Conservation (phyloP, 495 filamentous ascomycete species). For the Aspergillus leporis region DNA sequence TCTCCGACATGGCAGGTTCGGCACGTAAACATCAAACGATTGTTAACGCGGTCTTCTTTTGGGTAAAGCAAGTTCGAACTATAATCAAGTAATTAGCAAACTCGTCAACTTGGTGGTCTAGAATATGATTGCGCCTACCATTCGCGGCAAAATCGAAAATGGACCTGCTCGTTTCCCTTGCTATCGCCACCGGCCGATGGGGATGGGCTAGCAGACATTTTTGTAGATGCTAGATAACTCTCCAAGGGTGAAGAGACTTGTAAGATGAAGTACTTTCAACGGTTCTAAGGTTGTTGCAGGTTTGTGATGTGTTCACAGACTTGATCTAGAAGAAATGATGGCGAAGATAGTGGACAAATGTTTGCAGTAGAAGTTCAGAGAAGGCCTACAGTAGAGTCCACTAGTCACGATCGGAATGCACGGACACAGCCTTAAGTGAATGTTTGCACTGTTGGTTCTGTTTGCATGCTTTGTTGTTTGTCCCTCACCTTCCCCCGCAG, state of each 20-base stretch:
- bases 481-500: slow-evolving; percentile 25
- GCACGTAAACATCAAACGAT: slow-evolving; percentile 74
- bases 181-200: slow-evolving; percentile 53
- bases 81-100: slow-evolving; percentile 18
- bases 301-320: neutral
- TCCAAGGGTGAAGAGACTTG: neutral
- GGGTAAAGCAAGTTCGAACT: slow-evolving; percentile 98
- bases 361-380: slow-evolving; percentile 18
- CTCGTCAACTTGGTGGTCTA: neutral
- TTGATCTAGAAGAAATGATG: neutral
- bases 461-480: slow-evolving; percentile 21
- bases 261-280: neutral
- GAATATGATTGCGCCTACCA: slow-evolving; percentile 55
- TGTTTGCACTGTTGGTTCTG: slow-evolving; percentile 7
- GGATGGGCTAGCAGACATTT: slow-evolving; percentile 62
- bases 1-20: slow-evolving; percentile 90
- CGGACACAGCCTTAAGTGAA: neutral
- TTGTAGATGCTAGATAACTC: neutral
- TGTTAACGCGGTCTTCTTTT: slow-evolving; percentile 75
- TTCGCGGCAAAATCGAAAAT: slow-evolving; percentile 96
- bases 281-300: neutral
- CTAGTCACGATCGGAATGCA: slow-evolving; percentile 7
- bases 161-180: slow-evolving; percentile 75
- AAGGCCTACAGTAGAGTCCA: slow-evolving; percentile 6
- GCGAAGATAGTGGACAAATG: neutral